Percentiles rank a stretch among this genome's conserved stretches.
phyloP scores from a whole-genome alignment of 495 filamentous ascomycete genomes.

The Penicillium egyptiacum region DNA sequence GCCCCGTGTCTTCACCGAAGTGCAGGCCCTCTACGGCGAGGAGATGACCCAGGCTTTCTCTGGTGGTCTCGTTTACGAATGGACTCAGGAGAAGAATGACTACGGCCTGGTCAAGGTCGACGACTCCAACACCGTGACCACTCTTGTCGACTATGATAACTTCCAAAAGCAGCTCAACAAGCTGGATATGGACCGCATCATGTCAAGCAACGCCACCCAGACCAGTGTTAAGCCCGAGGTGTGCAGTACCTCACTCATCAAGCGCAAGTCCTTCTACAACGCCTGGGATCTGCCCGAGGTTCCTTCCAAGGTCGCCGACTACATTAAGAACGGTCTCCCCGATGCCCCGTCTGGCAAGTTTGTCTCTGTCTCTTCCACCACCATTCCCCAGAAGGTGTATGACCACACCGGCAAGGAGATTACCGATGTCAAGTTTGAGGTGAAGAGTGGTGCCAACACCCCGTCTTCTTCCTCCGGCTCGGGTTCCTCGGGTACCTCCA shows the following conservation, averaged over 20 bases:
- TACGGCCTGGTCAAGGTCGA: constrained; percentile 77
- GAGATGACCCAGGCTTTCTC: constrained; percentile 79
- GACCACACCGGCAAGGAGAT: constrained; percentile 54
- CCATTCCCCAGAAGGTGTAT: constrained; percentile 55
- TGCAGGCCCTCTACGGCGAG: constrained; percentile 72
- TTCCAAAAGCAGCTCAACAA: constrained; percentile 72
- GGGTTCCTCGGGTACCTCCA: constrained; percentile 32
- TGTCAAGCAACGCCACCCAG: constrained; percentile 55
- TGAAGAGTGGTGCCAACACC: constrained; percentile 46
- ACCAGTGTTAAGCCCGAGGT: constrained; percentile 51
- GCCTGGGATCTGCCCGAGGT: constrained; percentile 71
- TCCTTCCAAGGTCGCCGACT: constrained; percentile 50
- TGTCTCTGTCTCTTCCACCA: constrained; percentile 54
- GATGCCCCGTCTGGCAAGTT: constrained; percentile 57
- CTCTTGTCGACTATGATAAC: constrained; percentile 72
- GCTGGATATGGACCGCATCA: constrained; percentile 65
- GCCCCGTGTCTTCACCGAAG: constrained; percentile 83
- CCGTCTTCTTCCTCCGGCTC: constrained; percentile 20
- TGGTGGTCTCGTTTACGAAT: constrained; percentile 90
- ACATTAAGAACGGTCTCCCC: constrained; percentile 54
- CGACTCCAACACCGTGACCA: constrained; percentile 59
- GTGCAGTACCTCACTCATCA: constrained; percentile 66
- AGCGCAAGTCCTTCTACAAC: constrained; percentile 58
- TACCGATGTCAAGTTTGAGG: constrained; percentile 52
- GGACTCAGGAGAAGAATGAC: constrained; percentile 73